Conservation (phyloP, 495 filamentous ascomycete species). For the Hypoxylon lienhwacheense region DNA sequence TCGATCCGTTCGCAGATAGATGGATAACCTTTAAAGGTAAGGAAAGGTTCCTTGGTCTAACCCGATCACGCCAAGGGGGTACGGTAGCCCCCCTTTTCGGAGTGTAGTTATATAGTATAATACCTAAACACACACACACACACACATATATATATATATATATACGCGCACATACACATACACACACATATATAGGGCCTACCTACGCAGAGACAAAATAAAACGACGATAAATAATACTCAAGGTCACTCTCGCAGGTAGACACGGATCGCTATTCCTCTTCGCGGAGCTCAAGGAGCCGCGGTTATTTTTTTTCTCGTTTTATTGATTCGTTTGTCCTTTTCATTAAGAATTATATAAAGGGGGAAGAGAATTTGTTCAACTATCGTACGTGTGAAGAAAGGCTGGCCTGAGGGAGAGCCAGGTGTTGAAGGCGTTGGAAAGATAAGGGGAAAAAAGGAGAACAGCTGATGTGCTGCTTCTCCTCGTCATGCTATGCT, state of each 20-base stretch:
- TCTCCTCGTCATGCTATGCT: slow-evolving; percentile 18
- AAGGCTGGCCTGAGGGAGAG: too few relatives aligned
- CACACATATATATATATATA: neutral
- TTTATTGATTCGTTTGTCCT: neutral
- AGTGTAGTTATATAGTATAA: too few relatives aligned
- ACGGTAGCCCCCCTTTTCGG: too few relatives aligned
- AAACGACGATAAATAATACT: too few relatives aligned
- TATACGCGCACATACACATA: neutral
- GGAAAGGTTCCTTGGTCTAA: too few relatives aligned
- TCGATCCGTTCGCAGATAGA: too few relatives aligned
- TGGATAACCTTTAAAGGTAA: too few relatives aligned
- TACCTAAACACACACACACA: too few relatives aligned
- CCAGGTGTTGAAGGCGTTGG: neutral
- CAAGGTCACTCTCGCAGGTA: neutral
- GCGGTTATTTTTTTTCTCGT: too few relatives aligned
- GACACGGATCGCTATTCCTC: neutral
- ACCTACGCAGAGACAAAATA: too few relatives aligned
- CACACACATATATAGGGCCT: neutral
- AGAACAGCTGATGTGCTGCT: slow-evolving; percentile 4
- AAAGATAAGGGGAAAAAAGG: slow-evolving; percentile 1
- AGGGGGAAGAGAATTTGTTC: neutral
- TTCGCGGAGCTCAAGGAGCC: too few relatives aligned
- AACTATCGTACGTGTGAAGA: slow-evolving; percentile 25
- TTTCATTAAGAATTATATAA: slow-evolving; percentile 28
- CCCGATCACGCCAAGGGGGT: too few relatives aligned